Evolutionary conservation across 768 basidiomycete species (phyloP), one percentile per base, ranked within the genome.

Genomic region (Terana coerulea): DNA sequence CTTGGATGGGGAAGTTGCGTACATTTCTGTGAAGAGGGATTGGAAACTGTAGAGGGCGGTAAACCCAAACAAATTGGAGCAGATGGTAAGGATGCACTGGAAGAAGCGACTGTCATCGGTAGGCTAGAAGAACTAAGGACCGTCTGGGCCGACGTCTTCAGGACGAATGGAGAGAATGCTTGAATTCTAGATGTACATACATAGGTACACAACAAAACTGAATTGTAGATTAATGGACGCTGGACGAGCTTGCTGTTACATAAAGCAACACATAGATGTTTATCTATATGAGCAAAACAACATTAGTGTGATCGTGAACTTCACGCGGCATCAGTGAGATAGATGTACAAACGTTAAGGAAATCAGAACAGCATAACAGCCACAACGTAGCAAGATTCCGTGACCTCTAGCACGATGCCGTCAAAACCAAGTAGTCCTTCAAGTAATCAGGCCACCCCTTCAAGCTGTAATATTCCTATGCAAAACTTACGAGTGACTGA

Each of bases 131-230:
- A 88, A 58, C 69, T 94, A 56, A 72, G 91, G 53, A 65, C 59
- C 10, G 72, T 89, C 15, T 94, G 91, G 91, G 71, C 80, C 3
- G 84, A 91, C 54, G 70, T 93, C 22, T 92, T 93, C 71, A 75
- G 73, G 30, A 31, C 5, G 22, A 22, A 28, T n/a, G 4, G 30
- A 59, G 39, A 56, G 56, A 54, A 48, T 17, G 17, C 19, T 34
- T 19, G 12, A 31, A 14, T 22, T 28, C n/a, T 15, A 28, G 31
- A 21, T 45, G 43, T 45, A 19, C 26, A n/a, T 33, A 34, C 22
- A n/a, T n/a, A n/a, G n/a, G n/a, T n/a, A n/a, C n/a, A n/a, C n/a
- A n/a, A n/a, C n/a, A 44, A 39, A 8, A 22, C 19, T 25, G 11
- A 25, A 34, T 17, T 45, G 22, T 52, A 51, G 26, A 35, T 11